phyloP scores from a whole-genome alignment of 2,329 filamentous ascomycete species.

The Cladobotryum protrusum region DNA sequence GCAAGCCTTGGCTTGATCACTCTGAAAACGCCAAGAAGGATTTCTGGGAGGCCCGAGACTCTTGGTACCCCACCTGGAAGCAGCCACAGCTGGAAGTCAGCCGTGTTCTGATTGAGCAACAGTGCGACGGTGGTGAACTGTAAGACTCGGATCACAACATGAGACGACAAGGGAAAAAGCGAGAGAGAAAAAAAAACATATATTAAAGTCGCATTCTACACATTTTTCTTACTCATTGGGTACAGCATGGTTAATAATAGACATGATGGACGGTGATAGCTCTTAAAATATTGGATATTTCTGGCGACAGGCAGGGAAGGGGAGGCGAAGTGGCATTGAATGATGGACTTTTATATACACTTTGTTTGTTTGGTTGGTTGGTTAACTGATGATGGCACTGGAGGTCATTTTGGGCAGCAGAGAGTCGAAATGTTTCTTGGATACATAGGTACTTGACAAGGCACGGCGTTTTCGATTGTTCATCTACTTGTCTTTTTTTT shows the following conservation, averaged over 20 bases:
- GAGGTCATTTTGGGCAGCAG: background rate
- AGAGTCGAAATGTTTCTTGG: background rate
- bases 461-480: background rate
- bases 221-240: background rate
- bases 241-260: background rate
- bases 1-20: constrained; percentile 74
- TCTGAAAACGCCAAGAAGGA: constrained; percentile 62
- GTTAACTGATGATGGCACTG: background rate
- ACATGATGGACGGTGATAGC: background rate
- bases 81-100: constrained; percentile 61
- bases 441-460: background rate
- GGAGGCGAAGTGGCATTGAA: background rate
- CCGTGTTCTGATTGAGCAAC: constrained; percentile 65
- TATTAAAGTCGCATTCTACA: background rate
- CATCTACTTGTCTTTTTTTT: too few species aligned
- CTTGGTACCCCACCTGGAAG: constrained; percentile 68
- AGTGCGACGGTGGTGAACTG: constrained; percentile 57
- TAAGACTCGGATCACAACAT: constrained; percentile 18
- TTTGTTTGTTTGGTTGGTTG: background rate
- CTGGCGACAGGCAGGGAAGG: too few species aligned
- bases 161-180: too few species aligned
- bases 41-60: constrained; percentile 64
- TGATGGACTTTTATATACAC: background rate
- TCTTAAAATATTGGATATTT: background rate
- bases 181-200: background rate